Evolutionary conservation across 306 rosid species (phyloP).

Genomic region (Vigna nakashimae): DNA sequence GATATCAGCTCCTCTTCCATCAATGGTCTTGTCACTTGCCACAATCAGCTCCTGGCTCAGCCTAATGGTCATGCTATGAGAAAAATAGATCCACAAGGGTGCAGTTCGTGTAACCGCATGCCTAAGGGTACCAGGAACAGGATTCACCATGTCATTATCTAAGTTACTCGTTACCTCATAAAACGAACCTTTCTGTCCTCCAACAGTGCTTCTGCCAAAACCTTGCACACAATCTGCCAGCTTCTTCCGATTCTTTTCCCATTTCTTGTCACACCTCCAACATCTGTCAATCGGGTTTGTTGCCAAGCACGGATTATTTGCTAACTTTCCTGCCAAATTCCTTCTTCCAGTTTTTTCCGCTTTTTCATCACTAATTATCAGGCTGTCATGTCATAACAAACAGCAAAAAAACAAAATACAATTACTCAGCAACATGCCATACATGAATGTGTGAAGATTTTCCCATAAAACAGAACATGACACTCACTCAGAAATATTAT

Average conservation of each 20-base stretch:
- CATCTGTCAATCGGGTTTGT: slow-evolving; percentile 88
- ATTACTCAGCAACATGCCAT: background rate
- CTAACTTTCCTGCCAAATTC: slow-evolving; percentile 26
- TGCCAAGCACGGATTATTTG: slow-evolving; percentile 49
- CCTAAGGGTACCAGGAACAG: slow-evolving; percentile 74
- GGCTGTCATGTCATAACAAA: slow-evolving; percentile 45
- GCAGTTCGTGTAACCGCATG: slow-evolving; percentile 67
- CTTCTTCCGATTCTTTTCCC: slow-evolving; percentile 70
- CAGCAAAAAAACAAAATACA: background rate
- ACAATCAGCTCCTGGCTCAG: slow-evolving; percentile 73
- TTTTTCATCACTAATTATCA: background rate
- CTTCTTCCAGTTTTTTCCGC: slow-evolving; percentile 44
- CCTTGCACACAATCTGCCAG: slow-evolving; percentile 70
- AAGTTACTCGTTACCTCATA: slow-evolving; percentile 64
- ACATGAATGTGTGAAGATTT: background rate
- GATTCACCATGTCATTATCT: slow-evolving; percentile 62
- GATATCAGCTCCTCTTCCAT: slow-evolving; percentile 70
- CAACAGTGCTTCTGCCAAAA: slow-evolving; percentile 70
- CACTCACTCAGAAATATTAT: slow-evolving; percentile 55
- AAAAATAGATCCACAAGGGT: slow-evolving; percentile 84
- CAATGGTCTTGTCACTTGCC: slow-evolving; percentile 74
- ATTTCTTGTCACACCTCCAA: slow-evolving; percentile 84
- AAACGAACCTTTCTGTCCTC: slow-evolving; percentile 67
- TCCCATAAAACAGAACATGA: slow-evolving; percentile 9
- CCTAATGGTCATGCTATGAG: slow-evolving; percentile 64